Conservation (phyloP, 306 rosid genomes). For the Cicer arietinum region DNA sequence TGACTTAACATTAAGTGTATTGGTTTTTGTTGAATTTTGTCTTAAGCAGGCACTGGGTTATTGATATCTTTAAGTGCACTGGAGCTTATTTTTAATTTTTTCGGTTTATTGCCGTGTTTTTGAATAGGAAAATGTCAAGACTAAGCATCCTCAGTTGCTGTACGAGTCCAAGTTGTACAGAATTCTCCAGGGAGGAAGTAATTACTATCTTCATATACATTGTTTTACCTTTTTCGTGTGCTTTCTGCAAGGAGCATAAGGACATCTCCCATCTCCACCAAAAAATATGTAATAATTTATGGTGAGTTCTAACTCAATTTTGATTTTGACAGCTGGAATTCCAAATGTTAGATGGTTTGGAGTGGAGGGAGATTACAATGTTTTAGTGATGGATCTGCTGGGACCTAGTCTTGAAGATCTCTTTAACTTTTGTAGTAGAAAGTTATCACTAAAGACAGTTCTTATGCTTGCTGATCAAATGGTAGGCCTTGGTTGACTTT, state of each 20-base stretch:
- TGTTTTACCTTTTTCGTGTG: background rate
- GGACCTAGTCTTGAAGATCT: conserved; percentile 99
- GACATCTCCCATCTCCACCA: background rate
- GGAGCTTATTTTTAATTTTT: conserved; percentile 30
- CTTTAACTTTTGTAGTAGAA: conserved; percentile 92
- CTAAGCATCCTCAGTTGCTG: conserved; percentile 96
- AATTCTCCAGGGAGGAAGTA: conserved; percentile 98
- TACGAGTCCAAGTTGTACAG: conserved; percentile 96
- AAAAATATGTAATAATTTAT: background rate
- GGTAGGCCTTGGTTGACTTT: conserved; percentile 54
- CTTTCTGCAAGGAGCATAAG: conserved; percentile 18
- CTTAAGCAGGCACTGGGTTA: conserved; percentile 10
- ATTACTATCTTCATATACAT: conserved; percentile 24
- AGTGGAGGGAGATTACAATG: conserved; percentile 95
- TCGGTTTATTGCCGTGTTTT: conserved; percentile 30
- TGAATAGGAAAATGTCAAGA: conserved; percentile 88
- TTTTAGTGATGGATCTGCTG: conserved; percentile 92
- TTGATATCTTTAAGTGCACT: conserved; percentile 9
- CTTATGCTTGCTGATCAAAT: conserved; percentile 99
- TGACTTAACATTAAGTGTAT: background rate
- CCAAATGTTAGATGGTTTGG: conserved; percentile 97
- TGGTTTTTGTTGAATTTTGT: background rate
- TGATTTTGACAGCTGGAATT: conserved; percentile 78
- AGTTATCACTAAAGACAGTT: conserved; percentile 89
- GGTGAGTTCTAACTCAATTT: conserved; percentile 39